phyloP scores from a whole-genome alignment of 2,329 filamentous ascomycete species.

The Claviceps purpurea region DNA sequence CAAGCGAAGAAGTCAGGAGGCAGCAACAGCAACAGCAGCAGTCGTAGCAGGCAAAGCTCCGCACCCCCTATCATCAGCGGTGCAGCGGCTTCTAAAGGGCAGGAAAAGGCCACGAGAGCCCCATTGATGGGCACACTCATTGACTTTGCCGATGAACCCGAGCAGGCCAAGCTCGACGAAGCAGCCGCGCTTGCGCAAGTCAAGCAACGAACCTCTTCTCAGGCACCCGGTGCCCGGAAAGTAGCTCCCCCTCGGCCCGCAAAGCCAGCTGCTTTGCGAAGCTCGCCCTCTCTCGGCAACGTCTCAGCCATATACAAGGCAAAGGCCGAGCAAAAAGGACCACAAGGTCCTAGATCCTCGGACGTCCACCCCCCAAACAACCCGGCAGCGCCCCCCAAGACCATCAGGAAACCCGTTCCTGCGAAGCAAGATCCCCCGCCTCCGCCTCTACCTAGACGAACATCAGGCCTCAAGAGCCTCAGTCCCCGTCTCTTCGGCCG shows the following conservation, averaged over 20 bases:
- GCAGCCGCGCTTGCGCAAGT: slow-evolving; percentile 19
- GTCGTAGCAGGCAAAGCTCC: slow-evolving; percentile 14
- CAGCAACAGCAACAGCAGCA: background rate
- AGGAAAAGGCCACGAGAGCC: slow-evolving; percentile 17
- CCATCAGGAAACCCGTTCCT: slow-evolving; percentile 17
- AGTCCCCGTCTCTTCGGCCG: slow-evolving; percentile 19
- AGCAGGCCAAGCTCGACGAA: slow-evolving; percentile 22
- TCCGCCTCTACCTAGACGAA: slow-evolving; percentile 34
- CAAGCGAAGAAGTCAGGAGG: slow-evolving; percentile 1
- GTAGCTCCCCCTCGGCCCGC: slow-evolving; percentile 40
- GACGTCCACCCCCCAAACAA: slow-evolving; percentile 17
- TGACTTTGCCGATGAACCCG: slow-evolving; percentile 43
- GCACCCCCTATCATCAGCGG: slow-evolving; percentile 3
- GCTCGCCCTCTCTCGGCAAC: slow-evolving; percentile 20
- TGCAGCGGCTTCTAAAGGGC: background rate
- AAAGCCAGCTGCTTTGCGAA: slow-evolving; percentile 44
- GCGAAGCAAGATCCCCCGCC: slow-evolving; percentile 20
- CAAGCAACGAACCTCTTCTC: slow-evolving; percentile 10
- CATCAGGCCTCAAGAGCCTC: slow-evolving; percentile 22
- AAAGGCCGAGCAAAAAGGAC: slow-evolving; percentile 19
- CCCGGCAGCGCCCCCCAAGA: slow-evolving; percentile 17
- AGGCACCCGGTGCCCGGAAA: slow-evolving; percentile 18
- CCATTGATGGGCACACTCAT: slow-evolving; percentile 45
- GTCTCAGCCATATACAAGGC: background rate
- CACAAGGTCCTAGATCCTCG: slow-evolving; percentile 12